Percentiles rank a stretch among this genome's conserved stretches.
Conservation (phyloP, 805 yeast species). For the Saccharomycopsis fibuligera region DNA sequence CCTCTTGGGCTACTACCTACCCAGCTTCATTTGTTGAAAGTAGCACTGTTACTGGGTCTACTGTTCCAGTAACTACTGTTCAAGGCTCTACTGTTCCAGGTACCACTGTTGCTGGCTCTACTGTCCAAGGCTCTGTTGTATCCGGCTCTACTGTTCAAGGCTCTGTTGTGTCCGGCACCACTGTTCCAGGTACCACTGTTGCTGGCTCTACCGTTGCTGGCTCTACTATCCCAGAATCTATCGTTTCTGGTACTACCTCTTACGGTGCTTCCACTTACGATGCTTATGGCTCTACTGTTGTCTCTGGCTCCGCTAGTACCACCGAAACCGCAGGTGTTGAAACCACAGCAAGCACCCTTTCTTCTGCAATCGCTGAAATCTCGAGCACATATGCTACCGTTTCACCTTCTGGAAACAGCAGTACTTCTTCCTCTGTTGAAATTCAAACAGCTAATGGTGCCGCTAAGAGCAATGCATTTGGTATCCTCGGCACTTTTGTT, state of each 20-base stretch:
- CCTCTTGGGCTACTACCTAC: neutral
- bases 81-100: neutral
- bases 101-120: neutral
- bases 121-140: conserved; percentile 14
- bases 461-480: no score
- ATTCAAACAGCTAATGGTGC: no score
- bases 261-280: conserved; percentile 14
- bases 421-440: no score
- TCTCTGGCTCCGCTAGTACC: conserved; percentile 1
- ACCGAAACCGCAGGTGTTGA: conserved; percentile 1
- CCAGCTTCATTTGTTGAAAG: neutral
- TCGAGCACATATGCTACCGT: no score
- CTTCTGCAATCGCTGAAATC: no score
- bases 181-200: neutral
- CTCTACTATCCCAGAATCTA: conserved; percentile 19
- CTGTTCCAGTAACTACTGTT: neutral
- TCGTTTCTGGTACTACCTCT: conserved; percentile 14
- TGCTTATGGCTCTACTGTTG: conserved; percentile 7
- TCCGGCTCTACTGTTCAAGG: conserved; percentile 21
- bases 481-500: no score
- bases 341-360: no score
- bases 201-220: conserved; percentile 18
- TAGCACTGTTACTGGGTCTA: conserved; percentile 1
- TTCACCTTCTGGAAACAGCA: no score
- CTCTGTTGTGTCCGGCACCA: neutral